These are phyloP conservation scores for Neofusicoccum cordaticola DNA, from an alignment of 2,329 filamentous ascomycete species.

Conservation along the genomic window DNA sequence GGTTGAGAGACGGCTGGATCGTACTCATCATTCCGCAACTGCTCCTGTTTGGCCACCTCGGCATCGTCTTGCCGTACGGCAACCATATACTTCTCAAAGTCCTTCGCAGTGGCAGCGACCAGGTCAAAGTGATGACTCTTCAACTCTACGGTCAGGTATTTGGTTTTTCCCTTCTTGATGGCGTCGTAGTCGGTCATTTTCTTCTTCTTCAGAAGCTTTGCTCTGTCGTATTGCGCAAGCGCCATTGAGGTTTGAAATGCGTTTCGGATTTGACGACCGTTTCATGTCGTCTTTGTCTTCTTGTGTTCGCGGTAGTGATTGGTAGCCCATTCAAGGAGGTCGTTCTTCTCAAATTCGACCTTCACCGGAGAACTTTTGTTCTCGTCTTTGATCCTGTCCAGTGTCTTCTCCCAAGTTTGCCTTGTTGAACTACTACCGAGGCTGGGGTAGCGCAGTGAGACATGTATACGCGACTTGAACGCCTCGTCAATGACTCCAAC, in stretches of 20 bases:
- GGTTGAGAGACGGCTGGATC: neutral
- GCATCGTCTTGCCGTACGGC: conserved; percentile 9
- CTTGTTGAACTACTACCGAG: neutral
- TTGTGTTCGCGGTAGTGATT: neutral
- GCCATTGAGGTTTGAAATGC: conserved; percentile 23
- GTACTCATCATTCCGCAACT: conserved; percentile 1
- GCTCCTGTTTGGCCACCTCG: neutral
- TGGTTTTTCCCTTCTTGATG: conserved; percentile 12
- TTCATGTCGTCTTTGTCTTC: conserved; percentile 13
- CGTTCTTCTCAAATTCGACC: conserved; percentile 6
- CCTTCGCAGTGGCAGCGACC: conserved; percentile 16
- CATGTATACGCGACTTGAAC: conserved; percentile 12
- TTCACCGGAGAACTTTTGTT: neutral
- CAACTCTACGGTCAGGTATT: conserved; percentile 16
- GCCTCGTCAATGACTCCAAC: conserved; percentile 27
- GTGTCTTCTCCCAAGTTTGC: neutral
- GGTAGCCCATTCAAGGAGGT: neutral
- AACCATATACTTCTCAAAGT: conserved; percentile 20
- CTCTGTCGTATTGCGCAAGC: conserved; percentile 19
- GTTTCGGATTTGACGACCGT: conserved; percentile 22
- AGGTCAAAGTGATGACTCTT: conserved; percentile 17
- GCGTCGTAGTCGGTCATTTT: neutral
- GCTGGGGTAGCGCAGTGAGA: conserved; percentile 12
- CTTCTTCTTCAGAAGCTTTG: neutral
- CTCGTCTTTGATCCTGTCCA: neutral